A percentile compares a stretch with the other conserved stretches of the same genome.
These are phyloP conservation scores for Hypoxylon sp. DNA, from an alignment of 2,329 filamentous ascomycete species.

Conservation along the genomic window DNA sequence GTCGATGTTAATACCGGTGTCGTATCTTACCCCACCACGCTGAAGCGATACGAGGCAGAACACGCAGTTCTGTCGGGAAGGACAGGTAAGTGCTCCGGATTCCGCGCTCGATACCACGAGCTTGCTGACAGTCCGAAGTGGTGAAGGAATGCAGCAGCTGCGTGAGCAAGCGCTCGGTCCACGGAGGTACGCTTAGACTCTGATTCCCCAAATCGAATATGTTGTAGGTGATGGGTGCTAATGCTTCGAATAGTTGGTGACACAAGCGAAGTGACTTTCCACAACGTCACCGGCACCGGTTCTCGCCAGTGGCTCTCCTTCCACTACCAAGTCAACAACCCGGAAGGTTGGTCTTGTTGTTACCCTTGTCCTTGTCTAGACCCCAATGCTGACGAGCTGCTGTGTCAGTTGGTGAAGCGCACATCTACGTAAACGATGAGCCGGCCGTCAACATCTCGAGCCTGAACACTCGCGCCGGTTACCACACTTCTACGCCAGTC, in stretches of 20 bases:
- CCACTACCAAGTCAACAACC: constrained; percentile 52
- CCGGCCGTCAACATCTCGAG: constrained; percentile 52
- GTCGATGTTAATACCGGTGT: constrained; percentile 54
- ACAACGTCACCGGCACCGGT: constrained; percentile 54
- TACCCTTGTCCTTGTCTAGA: not conserved
- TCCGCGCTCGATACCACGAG: constrained; percentile 4
- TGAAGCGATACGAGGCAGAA: constrained; percentile 53
- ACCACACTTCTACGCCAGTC: constrained; percentile 52
- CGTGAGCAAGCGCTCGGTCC: constrained; percentile 38
- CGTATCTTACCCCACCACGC: constrained; percentile 48
- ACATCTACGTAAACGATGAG: constrained; percentile 52
- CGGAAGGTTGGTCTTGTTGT: constrained; percentile 40
- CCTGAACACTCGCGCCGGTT: constrained; percentile 54
- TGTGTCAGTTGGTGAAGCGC: constrained; percentile 49
- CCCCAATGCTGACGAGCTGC: constrained; percentile 4
- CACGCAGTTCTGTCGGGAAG: constrained; percentile 47
- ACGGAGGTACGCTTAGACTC: constrained; percentile 29
- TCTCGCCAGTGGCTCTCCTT: constrained; percentile 53
- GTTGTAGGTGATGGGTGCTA: constrained; percentile 13
- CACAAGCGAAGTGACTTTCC: constrained; percentile 50
- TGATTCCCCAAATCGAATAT: not conserved
- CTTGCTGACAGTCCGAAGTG: constrained; percentile 26
- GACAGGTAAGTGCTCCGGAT: constrained; percentile 36
- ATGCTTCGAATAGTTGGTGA: constrained; percentile 37
- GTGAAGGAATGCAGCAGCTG: constrained; percentile 37